These are phyloP conservation scores for Phascolomyces articulosus DNA, from an alignment of 371 early-diverging fungal genomes.

Conservation along the genomic window DNA sequence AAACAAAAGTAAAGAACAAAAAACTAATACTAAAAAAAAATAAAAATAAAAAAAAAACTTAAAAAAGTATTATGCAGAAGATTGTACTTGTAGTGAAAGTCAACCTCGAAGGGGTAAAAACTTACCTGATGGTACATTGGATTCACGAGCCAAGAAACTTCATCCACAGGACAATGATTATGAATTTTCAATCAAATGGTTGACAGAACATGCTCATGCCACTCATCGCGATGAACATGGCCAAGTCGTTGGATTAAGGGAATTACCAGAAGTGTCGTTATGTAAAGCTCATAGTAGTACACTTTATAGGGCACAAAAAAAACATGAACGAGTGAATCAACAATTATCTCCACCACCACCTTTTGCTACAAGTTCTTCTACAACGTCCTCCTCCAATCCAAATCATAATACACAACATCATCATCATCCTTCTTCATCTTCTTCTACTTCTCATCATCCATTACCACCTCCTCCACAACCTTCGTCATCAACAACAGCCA, in stretches of 20 bases:
- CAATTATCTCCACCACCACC: conserved; percentile 45
- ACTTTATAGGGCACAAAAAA: conserved; percentile 54
- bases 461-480: no score
- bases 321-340: conserved; percentile 35
- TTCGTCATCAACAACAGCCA: no score
- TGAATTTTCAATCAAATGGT: conserved; percentile 48
- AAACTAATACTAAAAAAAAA: not conserved
- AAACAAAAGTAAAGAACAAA: no score
- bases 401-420: conserved; percentile 4
- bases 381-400: conserved; percentile 18
- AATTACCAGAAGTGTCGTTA: conserved; percentile 48
- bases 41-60: not conserved
- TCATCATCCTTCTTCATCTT: conserved; percentile 7
- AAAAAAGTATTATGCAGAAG: conserved; percentile 45
- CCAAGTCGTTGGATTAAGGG: conserved; percentile 31
- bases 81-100: conserved; percentile 47
- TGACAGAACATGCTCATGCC: conserved; percentile 43
- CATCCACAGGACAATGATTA: conserved; percentile 48
- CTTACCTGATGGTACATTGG: conserved; percentile 46
- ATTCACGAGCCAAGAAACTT: conserved; percentile 53
- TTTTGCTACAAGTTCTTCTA: not conserved
- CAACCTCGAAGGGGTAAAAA: conserved; percentile 57
- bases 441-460: not conserved
- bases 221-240: conserved; percentile 41
- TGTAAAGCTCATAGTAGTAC: conserved; percentile 58